phyloP scores from a whole-genome alignment of 257 asterid genomes.

The Plectranthus barbatus region DNA sequence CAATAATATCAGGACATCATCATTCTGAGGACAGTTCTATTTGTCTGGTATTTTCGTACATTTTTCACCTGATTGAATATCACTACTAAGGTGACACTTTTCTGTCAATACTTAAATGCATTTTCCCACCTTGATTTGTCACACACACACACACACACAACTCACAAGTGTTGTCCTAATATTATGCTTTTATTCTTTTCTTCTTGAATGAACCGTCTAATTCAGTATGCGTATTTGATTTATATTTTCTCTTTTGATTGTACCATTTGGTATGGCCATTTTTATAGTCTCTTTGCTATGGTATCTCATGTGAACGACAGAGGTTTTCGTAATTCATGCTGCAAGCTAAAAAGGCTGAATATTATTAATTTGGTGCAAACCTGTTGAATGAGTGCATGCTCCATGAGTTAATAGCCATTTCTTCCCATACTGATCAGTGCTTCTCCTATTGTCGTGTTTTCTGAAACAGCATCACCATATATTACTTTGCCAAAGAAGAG shows the following conservation, averaged over 20 bases:
- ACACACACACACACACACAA: neutral
- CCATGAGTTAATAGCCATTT: neutral
- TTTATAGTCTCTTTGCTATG: neutral
- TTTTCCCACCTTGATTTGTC: neutral
- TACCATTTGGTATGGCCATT: neutral
- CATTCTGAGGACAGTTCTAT: neutral
- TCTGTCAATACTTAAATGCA: neutral
- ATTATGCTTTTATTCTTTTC: neutral
- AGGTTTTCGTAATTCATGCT: neutral
- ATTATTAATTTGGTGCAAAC: neutral
- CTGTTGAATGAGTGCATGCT: neutral
- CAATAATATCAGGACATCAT: neutral
- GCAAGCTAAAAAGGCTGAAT: neutral
- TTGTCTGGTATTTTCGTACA: neutral
- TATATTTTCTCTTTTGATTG: neutral
- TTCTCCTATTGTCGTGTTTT: slow-evolving; percentile 19
- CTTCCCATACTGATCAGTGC: neutral
- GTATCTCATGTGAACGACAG: no score
- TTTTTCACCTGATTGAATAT: neutral
- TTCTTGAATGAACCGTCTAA: neutral
- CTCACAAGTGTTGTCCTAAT: neutral
- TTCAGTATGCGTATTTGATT: neutral
- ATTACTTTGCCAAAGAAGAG: slow-evolving; percentile 68
- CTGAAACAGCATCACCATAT: slow-evolving; percentile 57
- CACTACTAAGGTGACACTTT: neutral